A percentile compares a stretch with the other conserved stretches of the same genome.
Conservation (phyloP, 2,329 filamentous ascomycete species). For the Onygenales sp. region DNA sequence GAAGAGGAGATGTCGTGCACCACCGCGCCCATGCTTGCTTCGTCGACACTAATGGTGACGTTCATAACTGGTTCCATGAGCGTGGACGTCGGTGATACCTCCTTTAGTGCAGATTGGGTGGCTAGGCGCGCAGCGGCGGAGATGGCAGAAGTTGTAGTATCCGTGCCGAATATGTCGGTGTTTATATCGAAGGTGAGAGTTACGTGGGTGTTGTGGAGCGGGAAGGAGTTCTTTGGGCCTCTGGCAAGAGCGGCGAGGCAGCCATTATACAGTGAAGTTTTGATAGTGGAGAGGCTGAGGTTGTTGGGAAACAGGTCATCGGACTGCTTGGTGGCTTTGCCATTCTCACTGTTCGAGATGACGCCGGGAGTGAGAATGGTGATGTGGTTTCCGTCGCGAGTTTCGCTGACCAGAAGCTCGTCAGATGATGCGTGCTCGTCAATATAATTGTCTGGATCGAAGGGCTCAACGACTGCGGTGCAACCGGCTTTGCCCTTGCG, state of each 20-base stretch:
- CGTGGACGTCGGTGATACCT: conserved; percentile 46
- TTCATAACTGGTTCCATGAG: conserved; percentile 93
- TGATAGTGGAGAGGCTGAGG: conserved; percentile 40
- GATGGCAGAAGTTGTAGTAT: conserved; percentile 56
- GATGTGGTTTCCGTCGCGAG: conserved; percentile 62
- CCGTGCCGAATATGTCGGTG: conserved; percentile 55
- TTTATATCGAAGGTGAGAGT: conserved; percentile 58
- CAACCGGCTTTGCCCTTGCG: conserved; percentile 71
- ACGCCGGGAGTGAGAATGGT: conserved; percentile 46
- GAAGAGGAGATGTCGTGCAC: conserved; percentile 71
- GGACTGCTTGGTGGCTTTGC: conserved; percentile 1
- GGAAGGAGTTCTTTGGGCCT: conserved; percentile 70
- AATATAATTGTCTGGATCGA: conserved; percentile 19
- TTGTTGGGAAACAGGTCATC: conserved; percentile 34
- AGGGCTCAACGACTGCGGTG: conserved; percentile 56
- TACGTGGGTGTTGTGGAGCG: conserved; percentile 67
- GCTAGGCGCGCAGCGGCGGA: conserved; percentile 60
- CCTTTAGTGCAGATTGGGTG: conserved; percentile 59
- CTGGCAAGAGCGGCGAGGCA: conserved; percentile 74
- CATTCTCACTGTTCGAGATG: conserved; percentile 28
- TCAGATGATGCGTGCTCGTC: conserved; percentile 7
- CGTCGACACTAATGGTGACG: conserved; percentile 76
- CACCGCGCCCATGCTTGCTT: conserved; percentile 68
- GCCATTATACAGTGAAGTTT: conserved; percentile 61
- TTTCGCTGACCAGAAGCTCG: conserved; percentile 32